These are phyloP conservation scores for Puccinia novopanici DNA, from an alignment of 1,284 basidiomycete genomes.

Conservation along the genomic window DNA sequence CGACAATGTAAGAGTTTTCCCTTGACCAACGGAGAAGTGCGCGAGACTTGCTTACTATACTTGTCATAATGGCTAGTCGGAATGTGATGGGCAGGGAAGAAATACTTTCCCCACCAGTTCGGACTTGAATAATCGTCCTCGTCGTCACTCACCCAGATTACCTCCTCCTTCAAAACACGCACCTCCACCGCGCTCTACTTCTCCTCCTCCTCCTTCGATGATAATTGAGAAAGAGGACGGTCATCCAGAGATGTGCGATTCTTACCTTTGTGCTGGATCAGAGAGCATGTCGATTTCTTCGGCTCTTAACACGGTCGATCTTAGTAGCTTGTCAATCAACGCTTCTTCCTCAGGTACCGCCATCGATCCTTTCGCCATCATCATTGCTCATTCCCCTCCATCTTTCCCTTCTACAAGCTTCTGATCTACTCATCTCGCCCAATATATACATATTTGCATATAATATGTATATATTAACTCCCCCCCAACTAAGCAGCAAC, in stretches of 20 bases:
- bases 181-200: not conserved
- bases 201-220: too few species aligned
- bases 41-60: not conserved
- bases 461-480: too few species aligned
- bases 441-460: too few species aligned
- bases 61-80: not conserved
- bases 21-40: not conserved
- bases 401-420: not conserved
- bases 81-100: not conserved
- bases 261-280: too few species aligned
- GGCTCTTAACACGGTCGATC: not conserved
- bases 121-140: not conserved
- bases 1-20: not conserved
- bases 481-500: not conserved
- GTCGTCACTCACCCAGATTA: slow-evolving; percentile 16
- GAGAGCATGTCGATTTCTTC: not conserved
- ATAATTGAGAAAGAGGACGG: not conserved
- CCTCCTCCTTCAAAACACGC: not conserved
- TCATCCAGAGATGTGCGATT: not conserved
- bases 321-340: slow-evolving; percentile 3
- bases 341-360: slow-evolving; percentile 21
- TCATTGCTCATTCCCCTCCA: slow-evolving; percentile 1
- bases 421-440: not conserved
- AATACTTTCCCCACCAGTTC: not conserved
- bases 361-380: slow-evolving; percentile 19